Percentiles rank a stretch among this genome's conserved stretches.
Evolutionary conservation across 169 alveolate species (phyloP).

Genomic region (Plasmodium gonderi): DNA sequence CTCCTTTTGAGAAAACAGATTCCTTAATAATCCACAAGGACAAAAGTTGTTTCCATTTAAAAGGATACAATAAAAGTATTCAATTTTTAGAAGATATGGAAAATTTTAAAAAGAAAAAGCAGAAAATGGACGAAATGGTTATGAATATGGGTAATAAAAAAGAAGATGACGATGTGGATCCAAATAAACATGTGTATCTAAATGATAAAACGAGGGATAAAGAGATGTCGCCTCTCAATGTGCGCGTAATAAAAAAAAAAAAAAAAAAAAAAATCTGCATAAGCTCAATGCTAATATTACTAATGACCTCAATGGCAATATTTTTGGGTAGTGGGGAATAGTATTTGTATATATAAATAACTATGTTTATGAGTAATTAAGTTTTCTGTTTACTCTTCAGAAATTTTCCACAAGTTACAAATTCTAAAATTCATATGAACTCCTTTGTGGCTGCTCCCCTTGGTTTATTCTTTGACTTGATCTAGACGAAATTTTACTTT

Average conservation of each 20-base stretch:
- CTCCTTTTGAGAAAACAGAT: background rate
- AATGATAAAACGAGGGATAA: slow-evolving; percentile 9
- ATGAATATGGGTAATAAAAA: slow-evolving; percentile 30
- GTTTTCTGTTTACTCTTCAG: background rate
- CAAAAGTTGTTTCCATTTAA: background rate
- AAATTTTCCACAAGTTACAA: background rate
- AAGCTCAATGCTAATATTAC: background rate
- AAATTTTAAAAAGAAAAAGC: slow-evolving; percentile 33
- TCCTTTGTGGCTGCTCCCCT: background rate
- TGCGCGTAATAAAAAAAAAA: too few relatives aligned
- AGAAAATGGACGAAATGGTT: slow-evolving; percentile 22
- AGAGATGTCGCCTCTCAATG: background rate
- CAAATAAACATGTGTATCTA: background rate
- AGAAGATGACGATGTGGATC: background rate
- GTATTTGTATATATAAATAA: background rate
- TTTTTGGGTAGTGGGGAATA: background rate
- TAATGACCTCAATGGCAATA: background rate
- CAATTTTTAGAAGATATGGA: slow-evolving; percentile 61
- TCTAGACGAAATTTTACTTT: background rate
- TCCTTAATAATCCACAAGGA: background rate
- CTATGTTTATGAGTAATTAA: background rate
- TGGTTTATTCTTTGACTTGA: background rate
- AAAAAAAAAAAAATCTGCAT: background rate
- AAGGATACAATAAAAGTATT: slow-evolving; percentile 30
- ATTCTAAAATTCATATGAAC: background rate